Percentiles rank a stretch among this genome's conserved stretches.
phyloP scores from a whole-genome alignment of 108 stramenopile genomes.

The Nitzschia sp. region DNA sequence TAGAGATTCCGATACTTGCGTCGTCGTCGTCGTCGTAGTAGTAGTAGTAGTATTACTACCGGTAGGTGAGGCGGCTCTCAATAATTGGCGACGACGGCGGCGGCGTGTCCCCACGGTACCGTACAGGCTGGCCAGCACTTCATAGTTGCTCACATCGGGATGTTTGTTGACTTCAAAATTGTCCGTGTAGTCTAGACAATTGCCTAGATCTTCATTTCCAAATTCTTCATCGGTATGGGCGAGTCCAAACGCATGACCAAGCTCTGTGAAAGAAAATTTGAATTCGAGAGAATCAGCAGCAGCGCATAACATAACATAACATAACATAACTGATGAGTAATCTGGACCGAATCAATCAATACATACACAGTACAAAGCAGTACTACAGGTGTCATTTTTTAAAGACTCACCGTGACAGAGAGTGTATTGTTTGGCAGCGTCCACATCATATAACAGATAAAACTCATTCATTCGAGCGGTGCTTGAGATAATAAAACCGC shows the following conservation, averaged over 20 bases:
- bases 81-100: background rate
- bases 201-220: conserved; percentile 64
- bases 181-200: conserved; percentile 80
- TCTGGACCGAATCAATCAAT: no score
- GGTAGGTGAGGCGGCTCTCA: no score
- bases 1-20: background rate
- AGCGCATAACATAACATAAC: no score
- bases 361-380: background rate
- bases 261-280: no score
- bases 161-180: conserved; percentile 53
- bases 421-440: conserved; percentile 52
- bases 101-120: conserved; percentile 31
- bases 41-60: background rate
- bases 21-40: background rate
- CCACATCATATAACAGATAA: conserved; percentile 45
- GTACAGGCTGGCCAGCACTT: conserved; percentile 47
- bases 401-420: conserved; percentile 70
- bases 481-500: conserved; percentile 41
- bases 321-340: no score
- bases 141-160: conserved; percentile 59
- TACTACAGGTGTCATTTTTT: no score
- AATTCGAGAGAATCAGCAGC: no score
- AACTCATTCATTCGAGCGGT: conserved; percentile 70
- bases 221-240: conserved; percentile 75
- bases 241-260: conserved; percentile 63